Evolutionary conservation across 169 alveolate species (phyloP).

Genomic region (Plasmodium gonderi): DNA sequence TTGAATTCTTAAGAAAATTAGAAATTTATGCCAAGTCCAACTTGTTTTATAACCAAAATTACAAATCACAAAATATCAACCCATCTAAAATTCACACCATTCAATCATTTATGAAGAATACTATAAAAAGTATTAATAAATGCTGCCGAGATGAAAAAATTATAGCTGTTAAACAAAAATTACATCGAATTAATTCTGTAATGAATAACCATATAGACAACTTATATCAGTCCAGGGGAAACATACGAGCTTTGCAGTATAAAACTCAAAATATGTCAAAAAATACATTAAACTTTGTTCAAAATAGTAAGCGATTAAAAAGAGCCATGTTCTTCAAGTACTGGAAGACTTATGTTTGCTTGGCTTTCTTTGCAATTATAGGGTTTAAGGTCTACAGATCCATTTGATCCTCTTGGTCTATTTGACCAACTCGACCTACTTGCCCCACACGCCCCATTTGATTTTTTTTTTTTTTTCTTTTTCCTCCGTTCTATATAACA

Average conservation of each 20-base stretch:
- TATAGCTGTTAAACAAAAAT: slow-evolving; percentile 60
- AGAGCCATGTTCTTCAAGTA: slow-evolving; percentile 55
- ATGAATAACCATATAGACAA: slow-evolving; percentile 71
- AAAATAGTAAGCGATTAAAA: slow-evolving; percentile 63
- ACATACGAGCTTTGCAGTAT: slow-evolving; percentile 60
- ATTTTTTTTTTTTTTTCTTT: too few relatives aligned
- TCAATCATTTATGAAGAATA: slow-evolving; percentile 19
- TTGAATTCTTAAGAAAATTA: slow-evolving; percentile 55
- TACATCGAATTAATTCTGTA: slow-evolving; percentile 62
- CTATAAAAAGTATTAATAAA: slow-evolving; percentile 26
- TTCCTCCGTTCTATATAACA: too few relatives aligned
- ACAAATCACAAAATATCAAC: slow-evolving; percentile 18
- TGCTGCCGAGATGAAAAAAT: slow-evolving; percentile 70
- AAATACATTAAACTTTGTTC: slow-evolving; percentile 68
- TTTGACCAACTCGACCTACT: too few relatives aligned
- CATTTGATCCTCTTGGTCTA: too few relatives aligned
- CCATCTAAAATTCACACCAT: slow-evolving; percentile 37
- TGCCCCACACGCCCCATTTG: too few relatives aligned
- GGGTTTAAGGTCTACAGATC: slow-evolving; percentile 70
- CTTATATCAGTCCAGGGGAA: slow-evolving; percentile 57
- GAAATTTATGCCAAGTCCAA: slow-evolving; percentile 49
- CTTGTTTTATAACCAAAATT: slow-evolving; percentile 44
- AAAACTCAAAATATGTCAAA: slow-evolving; percentile 70
- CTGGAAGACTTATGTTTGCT: slow-evolving; percentile 49
- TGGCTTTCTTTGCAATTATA: slow-evolving; percentile 43